These are phyloP conservation scores for Rhizopus arrhizus DNA, from an alignment of 371 early-diverging fungal species.

Conservation along the genomic window DNA sequence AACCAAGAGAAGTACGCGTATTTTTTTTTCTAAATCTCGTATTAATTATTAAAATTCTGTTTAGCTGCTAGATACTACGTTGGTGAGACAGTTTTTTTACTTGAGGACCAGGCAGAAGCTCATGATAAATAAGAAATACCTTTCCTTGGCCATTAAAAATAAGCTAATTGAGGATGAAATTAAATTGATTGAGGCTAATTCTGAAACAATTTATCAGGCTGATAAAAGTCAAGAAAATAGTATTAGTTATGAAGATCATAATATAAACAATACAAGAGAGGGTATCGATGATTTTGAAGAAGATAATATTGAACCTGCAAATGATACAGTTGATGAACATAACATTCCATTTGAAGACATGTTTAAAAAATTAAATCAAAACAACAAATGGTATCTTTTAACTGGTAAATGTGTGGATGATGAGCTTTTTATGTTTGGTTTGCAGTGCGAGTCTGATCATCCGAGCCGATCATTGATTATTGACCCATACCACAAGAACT, in stretches of 20 bases:
- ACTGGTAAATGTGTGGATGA: conserved; percentile 6
- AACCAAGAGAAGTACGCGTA: conserved; percentile 12
- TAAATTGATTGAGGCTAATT: conserved; percentile 1
- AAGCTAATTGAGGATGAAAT: conserved; percentile 10
- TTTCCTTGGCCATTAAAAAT: conserved; percentile 11
- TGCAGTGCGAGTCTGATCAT: conserved; percentile 5
- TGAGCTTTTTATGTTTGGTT: conserved; percentile 7
- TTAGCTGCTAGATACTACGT: conserved; percentile 9
- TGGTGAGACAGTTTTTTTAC: conserved; percentile 19
- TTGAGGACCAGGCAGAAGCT: conserved; percentile 11
- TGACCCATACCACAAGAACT: conserved; percentile 13
- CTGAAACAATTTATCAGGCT: conserved; percentile 4
- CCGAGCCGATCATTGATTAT: conserved; percentile 10
- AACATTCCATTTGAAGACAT: conserved; percentile 3
- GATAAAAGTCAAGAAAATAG: conserved; percentile 13
- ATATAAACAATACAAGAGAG: conserved; percentile 12
- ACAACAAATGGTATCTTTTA: conserved; percentile 5
- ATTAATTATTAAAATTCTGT: conserved; percentile 15
- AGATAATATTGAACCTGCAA: conserved; percentile 2
- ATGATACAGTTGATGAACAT: not conserved
- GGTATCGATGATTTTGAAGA: conserved; percentile 7
- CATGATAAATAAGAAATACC: conserved; percentile 10
- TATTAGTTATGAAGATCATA: conserved; percentile 9
- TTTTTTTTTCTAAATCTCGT: conserved; percentile 9
- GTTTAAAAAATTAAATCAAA: conserved; percentile 6